phyloP scores from a whole-genome alignment of 169 alveolate genomes.

The Cryptosporidium bovis region DNA sequence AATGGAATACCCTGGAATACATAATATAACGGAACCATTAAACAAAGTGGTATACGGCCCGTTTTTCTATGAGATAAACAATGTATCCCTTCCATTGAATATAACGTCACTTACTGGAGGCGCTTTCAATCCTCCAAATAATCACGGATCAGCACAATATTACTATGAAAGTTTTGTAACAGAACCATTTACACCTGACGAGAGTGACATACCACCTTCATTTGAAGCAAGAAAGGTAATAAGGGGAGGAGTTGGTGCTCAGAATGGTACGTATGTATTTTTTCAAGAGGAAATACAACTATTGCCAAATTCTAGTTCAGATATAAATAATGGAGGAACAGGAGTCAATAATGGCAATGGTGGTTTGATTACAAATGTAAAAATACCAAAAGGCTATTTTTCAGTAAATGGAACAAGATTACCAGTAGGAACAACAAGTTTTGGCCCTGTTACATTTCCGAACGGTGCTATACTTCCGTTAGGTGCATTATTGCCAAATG shows the following conservation, averaged over 20 bases:
- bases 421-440: conserved; percentile 71
- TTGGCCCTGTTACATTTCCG: conserved; percentile 75
- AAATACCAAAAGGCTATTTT: conserved; percentile 46
- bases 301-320: conserved; percentile 26
- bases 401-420: conserved; percentile 66
- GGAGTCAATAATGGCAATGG: conserved; percentile 2
- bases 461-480: conserved; percentile 73
- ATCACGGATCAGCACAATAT: conserved; percentile 61
- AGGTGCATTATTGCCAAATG: conserved; percentile 68
- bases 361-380: conserved; percentile 20
- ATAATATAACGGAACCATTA: conserved; percentile 53
- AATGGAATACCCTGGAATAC: conserved; percentile 59
- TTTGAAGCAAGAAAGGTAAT: conserved; percentile 68
- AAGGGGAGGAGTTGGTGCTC: conserved; percentile 75
- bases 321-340: neutral
- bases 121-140: conserved; percentile 66
- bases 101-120: conserved; percentile 69
- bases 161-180: conserved; percentile 72
- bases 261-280: conserved; percentile 62
- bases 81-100: conserved; percentile 63
- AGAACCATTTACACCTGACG: conserved; percentile 54
- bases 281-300: conserved; percentile 70
- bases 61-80: conserved; percentile 60
- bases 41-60: conserved; percentile 63
- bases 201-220: conserved; percentile 16